Evolutionary conservation across 169 alveolate species (phyloP).

Genomic region (Plasmodium yoelii): DNA sequence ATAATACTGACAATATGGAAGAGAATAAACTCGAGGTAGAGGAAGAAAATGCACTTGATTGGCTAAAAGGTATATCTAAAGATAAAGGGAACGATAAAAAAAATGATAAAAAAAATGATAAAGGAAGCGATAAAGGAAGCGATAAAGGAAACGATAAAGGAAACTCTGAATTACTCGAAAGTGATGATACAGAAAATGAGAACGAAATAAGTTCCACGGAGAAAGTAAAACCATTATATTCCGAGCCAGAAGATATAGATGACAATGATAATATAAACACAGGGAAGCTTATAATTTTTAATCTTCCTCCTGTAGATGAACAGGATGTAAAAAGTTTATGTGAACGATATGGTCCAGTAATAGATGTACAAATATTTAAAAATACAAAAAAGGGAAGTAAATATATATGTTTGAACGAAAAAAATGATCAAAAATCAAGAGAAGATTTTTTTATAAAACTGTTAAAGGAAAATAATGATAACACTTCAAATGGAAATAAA

Average conservation of each 20-base stretch:
- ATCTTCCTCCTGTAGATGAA: conserved; percentile 65
- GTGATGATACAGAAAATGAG: neutral
- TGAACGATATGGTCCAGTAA: conserved; percentile 76
- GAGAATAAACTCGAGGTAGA: neutral
- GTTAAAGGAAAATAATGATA: conserved; percentile 31
- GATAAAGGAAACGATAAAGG: neutral
- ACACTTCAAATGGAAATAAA: neutral
- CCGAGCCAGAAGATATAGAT: conserved; percentile 8
- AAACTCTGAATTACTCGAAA: neutral
- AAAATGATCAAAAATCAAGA: conserved; percentile 20
- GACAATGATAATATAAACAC: conserved; percentile 60
- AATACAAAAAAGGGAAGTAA: conserved; percentile 42
- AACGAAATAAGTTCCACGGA: conserved; percentile 10
- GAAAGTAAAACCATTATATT: neutral
- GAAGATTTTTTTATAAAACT: conserved; percentile 69
- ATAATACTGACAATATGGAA: neutral
- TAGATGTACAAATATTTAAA: conserved; percentile 75
- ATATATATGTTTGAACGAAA: conserved; percentile 36
- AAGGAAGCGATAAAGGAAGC: neutral
- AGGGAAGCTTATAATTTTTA: conserved; percentile 73
- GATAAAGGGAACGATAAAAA: conserved; percentile 13
- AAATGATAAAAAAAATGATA: neutral
- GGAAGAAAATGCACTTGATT: conserved; percentile 62
- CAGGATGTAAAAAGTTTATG: conserved; percentile 64
- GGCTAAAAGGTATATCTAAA: conserved; percentile 71